phyloP scores from a whole-genome alignment of 2,329 filamentous ascomycete species.

The Emergomyces africanus region DNA sequence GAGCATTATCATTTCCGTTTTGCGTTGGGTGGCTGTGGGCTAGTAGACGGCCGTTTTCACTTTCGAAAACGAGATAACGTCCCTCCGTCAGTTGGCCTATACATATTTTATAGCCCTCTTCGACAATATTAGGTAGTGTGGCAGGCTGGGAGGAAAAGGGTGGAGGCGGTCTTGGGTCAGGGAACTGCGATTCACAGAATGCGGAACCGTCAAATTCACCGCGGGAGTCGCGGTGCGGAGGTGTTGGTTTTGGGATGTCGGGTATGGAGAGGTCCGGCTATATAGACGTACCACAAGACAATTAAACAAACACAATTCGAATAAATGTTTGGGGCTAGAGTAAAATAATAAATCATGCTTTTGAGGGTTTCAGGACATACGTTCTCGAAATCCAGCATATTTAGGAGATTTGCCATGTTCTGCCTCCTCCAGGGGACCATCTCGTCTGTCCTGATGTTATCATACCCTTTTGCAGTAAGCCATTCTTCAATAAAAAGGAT shows the following conservation, averaged over 20 bases:
- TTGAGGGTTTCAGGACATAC: constrained; percentile 10
- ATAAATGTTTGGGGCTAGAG: neutral
- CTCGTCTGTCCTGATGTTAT: constrained; percentile 27
- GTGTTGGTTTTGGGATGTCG: constrained; percentile 30
- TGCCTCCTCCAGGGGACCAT: constrained; percentile 36
- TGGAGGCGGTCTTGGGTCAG: constrained; percentile 29
- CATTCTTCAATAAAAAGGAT: constrained; percentile 43
- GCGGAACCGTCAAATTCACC: constrained; percentile 37
- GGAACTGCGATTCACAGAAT: constrained; percentile 31
- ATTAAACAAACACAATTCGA: neutral
- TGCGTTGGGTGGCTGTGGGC: neutral
- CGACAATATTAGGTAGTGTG: constrained; percentile 27
- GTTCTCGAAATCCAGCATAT: constrained; percentile 34
- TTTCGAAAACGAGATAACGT: constrained; percentile 37
- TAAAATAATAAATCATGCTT: constrained; percentile 4
- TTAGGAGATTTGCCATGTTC: constrained; percentile 38
- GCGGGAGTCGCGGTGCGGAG: constrained; percentile 29
- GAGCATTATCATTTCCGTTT: neutral
- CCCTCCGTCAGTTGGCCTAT: constrained; percentile 43
- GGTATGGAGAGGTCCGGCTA: constrained; percentile 39
- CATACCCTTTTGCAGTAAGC: constrained; percentile 33
- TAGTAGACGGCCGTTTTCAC: constrained; percentile 1
- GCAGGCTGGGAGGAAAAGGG: constrained; percentile 35
- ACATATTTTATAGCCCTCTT: constrained; percentile 42
- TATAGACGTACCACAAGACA: neutral